Percentiles rank a stretch among this genome's conserved stretches.
Conservation (phyloP, 768 basidiomycete genomes). For the Cyathus striatus region DNA sequence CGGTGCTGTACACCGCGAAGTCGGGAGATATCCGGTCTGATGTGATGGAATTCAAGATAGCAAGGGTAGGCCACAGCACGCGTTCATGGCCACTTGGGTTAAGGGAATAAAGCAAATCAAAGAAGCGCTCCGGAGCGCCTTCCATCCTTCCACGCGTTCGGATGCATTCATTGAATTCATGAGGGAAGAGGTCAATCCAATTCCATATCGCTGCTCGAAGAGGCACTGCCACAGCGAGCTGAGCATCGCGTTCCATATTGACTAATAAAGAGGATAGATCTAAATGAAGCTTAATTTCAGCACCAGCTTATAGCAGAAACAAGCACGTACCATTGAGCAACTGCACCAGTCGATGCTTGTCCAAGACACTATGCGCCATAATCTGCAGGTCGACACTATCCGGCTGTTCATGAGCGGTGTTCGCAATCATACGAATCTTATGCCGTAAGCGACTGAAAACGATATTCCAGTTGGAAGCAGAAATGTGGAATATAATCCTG, state of each 20-base stretch:
- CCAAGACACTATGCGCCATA: conserved; percentile 73
- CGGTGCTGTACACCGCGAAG: conserved; percentile 26
- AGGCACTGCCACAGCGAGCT: conserved; percentile 64
- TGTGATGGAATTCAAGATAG: conserved; percentile 67
- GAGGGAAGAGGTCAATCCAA: conserved; percentile 78
- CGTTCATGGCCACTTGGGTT: conserved; percentile 40
- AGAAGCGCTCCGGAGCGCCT: conserved; percentile 81
- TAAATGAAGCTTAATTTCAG: conserved; percentile 14
- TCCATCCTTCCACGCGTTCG: conserved; percentile 62
- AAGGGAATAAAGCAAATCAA: conserved; percentile 67
- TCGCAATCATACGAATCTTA: conserved; percentile 64
- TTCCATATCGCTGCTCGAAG: conserved; percentile 84
- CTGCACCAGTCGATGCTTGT: conserved; percentile 60
- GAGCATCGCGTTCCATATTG: conserved; percentile 73
- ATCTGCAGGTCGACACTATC: conserved; percentile 76
- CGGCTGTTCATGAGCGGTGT: conserved; percentile 31
- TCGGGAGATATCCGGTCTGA: conserved; percentile 67
- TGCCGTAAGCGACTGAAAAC: conserved; percentile 66
- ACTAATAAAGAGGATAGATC: conserved; percentile 81
- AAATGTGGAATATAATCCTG: conserved; percentile 80
- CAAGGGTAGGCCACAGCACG: conserved; percentile 77
- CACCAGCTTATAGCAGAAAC: not conserved
- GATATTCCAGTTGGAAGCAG: conserved; percentile 82
- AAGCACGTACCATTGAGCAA: conserved; percentile 57
- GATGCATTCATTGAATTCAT: conserved; percentile 73